Percentiles rank a stretch among this genome's conserved stretches.
These are phyloP conservation scores for Talaromyces sp. DNA, from an alignment of 2,329 filamentous ascomycete species.

Conservation along the genomic window DNA sequence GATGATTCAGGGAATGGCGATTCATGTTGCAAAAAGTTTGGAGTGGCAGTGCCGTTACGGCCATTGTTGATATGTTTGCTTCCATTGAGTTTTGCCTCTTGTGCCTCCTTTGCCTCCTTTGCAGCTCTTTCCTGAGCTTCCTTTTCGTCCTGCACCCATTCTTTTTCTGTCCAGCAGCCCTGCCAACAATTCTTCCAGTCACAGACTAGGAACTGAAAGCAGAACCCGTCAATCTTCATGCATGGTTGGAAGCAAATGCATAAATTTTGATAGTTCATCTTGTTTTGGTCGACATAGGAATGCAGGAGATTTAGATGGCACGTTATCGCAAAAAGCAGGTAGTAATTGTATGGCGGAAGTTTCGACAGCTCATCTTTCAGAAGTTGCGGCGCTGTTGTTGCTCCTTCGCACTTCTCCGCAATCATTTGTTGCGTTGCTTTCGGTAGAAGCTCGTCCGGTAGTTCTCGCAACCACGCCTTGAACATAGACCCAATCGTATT, in stretches of 20 bases:
- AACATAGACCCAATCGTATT: conserved; percentile 96
- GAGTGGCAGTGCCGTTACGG: conserved; percentile 18
- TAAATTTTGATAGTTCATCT: conserved; percentile 94
- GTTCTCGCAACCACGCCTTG: conserved; percentile 89
- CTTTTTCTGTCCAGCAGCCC: conserved; percentile 86
- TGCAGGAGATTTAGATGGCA: conserved; percentile 90
- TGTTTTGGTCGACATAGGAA: conserved; percentile 91
- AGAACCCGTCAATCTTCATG: conserved; percentile 92
- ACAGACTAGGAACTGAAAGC: conserved; percentile 91
- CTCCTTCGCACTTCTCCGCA: conserved; percentile 72
- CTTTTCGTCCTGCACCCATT: conserved; percentile 63
- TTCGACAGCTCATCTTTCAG: conserved; percentile 89
- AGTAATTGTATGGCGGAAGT: conserved; percentile 95
- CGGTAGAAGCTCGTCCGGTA: conserved; percentile 92
- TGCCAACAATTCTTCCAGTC: conserved; percentile 98
- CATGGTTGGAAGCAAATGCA: conserved; percentile 97
- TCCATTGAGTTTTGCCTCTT: conserved; percentile 1
- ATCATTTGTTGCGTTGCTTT: conserved; percentile 79
- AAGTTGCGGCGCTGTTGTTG: conserved; percentile 77
- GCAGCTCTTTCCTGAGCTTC: conserved; percentile 37
- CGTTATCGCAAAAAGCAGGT: conserved; percentile 93
- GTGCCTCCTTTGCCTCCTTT: conserved; percentile 20
- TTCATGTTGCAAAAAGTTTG: background rate
- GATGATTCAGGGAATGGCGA: background rate
- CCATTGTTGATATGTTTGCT: conserved; percentile 27